Percentiles rank a stretch among this genome's conserved stretches.
Conservation (phyloP, 768 basidiomycete species). For the Calocybe gangraenosa region DNA sequence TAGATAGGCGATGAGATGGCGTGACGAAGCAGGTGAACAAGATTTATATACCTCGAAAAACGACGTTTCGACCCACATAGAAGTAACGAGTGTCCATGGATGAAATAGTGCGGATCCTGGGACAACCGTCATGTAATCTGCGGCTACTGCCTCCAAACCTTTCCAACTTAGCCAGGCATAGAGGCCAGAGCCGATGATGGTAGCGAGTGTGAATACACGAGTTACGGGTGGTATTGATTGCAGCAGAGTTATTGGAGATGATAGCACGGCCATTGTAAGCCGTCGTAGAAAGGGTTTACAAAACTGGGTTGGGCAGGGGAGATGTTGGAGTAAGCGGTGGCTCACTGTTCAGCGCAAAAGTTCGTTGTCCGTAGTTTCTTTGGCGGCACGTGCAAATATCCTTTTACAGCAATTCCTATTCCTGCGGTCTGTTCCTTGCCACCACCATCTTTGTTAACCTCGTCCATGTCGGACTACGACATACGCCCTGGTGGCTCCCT, state of each 20-base stretch:
- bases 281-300: constrained; percentile 9
- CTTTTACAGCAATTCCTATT: constrained; percentile 9
- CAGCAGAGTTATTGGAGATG: constrained; percentile 64
- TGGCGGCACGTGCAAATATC: constrained; percentile 20
- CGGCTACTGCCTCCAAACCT: constrained; percentile 31
- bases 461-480: constrained; percentile 77
- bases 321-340: constrained; percentile 4
- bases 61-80: constrained; percentile 81
- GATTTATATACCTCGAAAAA: constrained; percentile 69
- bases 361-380: no score
- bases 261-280: constrained; percentile 65
- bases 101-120: constrained; percentile 80
- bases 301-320: constrained; percentile 9
- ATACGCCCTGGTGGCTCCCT: constrained; percentile 83
- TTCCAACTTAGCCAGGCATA: constrained; percentile 67
- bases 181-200: constrained; percentile 51
- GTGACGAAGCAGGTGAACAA: constrained; percentile 12
- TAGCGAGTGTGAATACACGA: constrained; percentile 63
- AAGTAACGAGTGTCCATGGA: constrained; percentile 94
- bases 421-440: constrained; percentile 4
- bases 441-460: constrained; percentile 9
- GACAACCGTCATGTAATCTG: constrained; percentile 71
- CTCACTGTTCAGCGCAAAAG: no score
- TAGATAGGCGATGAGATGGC: constrained; percentile 27
- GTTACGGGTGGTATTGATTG: constrained; percentile 78